Evolutionary conservation across 148 eudicot species (phyloP).

Genomic region (Diospyros kaki): DNA sequence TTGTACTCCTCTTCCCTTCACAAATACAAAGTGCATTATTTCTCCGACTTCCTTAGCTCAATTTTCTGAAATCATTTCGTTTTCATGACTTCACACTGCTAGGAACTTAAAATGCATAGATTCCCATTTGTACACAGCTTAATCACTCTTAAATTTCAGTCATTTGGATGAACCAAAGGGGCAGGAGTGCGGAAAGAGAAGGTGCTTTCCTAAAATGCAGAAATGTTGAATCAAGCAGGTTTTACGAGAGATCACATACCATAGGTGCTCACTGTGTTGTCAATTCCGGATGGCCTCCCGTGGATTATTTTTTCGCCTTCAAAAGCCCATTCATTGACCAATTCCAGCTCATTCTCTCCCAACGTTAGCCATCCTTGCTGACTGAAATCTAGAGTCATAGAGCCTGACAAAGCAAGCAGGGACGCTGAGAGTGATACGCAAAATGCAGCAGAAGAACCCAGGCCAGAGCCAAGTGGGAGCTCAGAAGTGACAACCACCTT

Average conservation of each 20-base stretch:
- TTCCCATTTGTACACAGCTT: neutral
- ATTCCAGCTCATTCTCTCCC: slow-evolving; percentile 61
- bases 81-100: neutral
- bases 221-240: neutral
- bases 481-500: slow-evolving; percentile 69
- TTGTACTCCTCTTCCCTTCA: neutral
- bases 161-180: neutral
- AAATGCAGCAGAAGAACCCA: slow-evolving; percentile 95
- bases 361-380: slow-evolving; percentile 59
- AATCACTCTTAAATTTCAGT: slow-evolving; percentile 1
- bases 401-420: slow-evolving; percentile 64
- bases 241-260: slow-evolving; percentile 41
- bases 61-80: neutral
- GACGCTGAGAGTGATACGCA: slow-evolving; percentile 87
- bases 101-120: neutral
- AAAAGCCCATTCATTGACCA: slow-evolving; percentile 90
- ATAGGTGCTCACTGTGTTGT: slow-evolving; percentile 94
- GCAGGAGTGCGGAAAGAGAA: neutral
- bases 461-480: slow-evolving; percentile 87
- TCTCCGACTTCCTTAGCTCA: neutral
- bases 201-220: neutral
- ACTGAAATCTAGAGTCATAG: slow-evolving; percentile 44
- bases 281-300: slow-evolving; percentile 97
- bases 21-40: neutral
- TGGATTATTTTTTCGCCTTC: slow-evolving; percentile 96